These are phyloP conservation scores for Arachis monticola DNA, from an alignment of 331 rosid genomes.

Conservation along the genomic window DNA sequence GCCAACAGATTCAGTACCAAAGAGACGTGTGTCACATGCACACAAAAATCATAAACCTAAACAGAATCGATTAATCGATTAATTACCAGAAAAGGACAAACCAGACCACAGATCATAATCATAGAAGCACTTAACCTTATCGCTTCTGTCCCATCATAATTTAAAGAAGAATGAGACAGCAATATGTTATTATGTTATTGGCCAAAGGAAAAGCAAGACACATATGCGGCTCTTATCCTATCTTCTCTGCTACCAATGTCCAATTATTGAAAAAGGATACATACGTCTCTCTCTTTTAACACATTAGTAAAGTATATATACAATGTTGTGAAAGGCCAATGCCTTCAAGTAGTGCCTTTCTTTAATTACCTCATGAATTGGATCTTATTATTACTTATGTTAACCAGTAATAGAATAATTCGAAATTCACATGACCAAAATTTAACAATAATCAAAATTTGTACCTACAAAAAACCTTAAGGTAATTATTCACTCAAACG, in stretches of 20 bases:
- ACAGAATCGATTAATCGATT: not conserved
- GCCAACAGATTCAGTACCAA: not conserved
- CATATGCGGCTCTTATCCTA: slow-evolving; percentile 3
- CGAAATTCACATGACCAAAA: too few relatives aligned
- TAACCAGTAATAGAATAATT: too few relatives aligned
- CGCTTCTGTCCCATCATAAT: slow-evolving; percentile 34
- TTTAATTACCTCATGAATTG: too few relatives aligned
- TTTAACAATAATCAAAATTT: too few relatives aligned
- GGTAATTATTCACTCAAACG: too few relatives aligned
- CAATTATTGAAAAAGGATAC: slow-evolving; percentile 33
- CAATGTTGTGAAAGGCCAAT: not conserved
- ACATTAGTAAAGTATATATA: not conserved
- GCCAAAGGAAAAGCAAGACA: not conserved
- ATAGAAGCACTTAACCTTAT: slow-evolving; percentile 30
- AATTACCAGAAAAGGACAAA: slow-evolving; percentile 24
- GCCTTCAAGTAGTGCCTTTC: too few relatives aligned
- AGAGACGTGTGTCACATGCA: not conserved
- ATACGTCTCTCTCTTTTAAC: not conserved
- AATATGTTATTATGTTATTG: not conserved
- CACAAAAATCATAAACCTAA: not conserved
- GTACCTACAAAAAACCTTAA: too few relatives aligned
- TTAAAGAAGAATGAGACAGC: slow-evolving; percentile 45
- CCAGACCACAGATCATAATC: slow-evolving; percentile 3
- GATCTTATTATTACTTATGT: too few relatives aligned
- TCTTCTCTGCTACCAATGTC: not conserved